These are phyloP conservation scores for Silene noctiflora DNA, from an alignment of 179 eudicot genomes.

Conservation along the genomic window DNA sequence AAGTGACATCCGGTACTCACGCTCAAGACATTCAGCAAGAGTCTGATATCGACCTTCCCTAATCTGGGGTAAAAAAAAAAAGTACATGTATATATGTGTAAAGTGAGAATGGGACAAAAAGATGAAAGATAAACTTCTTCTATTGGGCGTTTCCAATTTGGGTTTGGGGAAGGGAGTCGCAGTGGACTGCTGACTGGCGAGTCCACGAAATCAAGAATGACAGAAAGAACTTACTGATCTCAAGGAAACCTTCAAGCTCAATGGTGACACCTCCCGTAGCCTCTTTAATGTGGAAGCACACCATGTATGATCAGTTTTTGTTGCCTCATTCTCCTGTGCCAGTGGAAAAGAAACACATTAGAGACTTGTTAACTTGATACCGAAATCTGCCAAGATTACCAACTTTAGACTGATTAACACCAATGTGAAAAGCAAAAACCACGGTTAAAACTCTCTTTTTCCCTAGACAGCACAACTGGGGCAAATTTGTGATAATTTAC, in stretches of 20 bases:
- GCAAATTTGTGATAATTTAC: not conserved
- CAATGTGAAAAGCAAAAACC: not conserved
- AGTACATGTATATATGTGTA: not conserved
- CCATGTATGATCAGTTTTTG: constrained; percentile 68
- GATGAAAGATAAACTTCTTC: not conserved
- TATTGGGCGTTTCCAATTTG: not conserved
- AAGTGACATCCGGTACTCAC: constrained; percentile 85
- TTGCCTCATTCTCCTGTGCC: constrained; percentile 67
- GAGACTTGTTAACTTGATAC: not conserved
- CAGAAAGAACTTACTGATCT: constrained; percentile 60
- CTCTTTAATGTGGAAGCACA: constrained; percentile 59
- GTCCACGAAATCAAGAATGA: constrained; percentile 1
- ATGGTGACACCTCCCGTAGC: constrained; percentile 63
- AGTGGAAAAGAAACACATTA: not conserved
- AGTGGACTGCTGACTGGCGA: not conserved
- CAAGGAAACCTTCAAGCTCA: constrained; percentile 89
- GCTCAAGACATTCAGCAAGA: constrained; percentile 73
- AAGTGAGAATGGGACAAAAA: not conserved
- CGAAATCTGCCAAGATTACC: not conserved
- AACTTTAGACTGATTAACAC: not conserved
- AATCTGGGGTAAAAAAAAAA: constrained; percentile 39
- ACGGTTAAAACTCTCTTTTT: not conserved
- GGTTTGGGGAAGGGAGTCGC: not conserved
- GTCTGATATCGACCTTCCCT: constrained; percentile 87
- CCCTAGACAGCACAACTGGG: constrained; percentile 7